Evolutionary conservation across 306 rosid species (phyloP), one percentile per base, ranked within the genome.

Genomic region (Vicia faba): DNA sequence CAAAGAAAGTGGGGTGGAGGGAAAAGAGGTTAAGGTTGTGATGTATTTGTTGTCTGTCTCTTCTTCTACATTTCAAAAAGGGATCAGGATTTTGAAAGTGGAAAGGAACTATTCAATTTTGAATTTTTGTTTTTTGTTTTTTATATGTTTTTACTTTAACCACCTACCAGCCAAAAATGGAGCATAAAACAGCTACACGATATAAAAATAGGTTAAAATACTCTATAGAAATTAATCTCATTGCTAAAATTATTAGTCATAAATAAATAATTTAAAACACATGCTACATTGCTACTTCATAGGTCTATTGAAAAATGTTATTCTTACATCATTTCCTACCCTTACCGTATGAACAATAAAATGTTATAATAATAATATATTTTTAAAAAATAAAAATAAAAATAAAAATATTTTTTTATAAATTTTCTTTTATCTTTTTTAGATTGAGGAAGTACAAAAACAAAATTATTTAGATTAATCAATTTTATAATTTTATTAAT

Each of bases 41-140:
- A 15, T 77, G 72, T 55, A 10, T 55, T 29, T 46, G 20, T 18
- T 26, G 9, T 55, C 5, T 55, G 61, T 26, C 38, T 55, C 38
- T 31, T 51, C 14, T 51, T 73, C 58, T 11, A 71, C 53, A 43
- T 43, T 71, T 64, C 45, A 19, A 64, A 77, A 65, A 51, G 59
- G 50, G 2, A 38, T 65, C 59, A 71, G 44, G 59, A 65, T 65
- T 65, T 71, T 58, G 51, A 71, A 77, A 71, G 66, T 60, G 54
- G 35, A 58, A 18, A 10, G 11, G 26, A 5, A 29, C 39, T 68
- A 54, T 59, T 60, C 64, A 43, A 78, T 5, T 19, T 50, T 50
- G 56, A 48, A 15, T 48, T 48, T 46, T 48, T 50, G 16, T 48
- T 48, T 0, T 14, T n/a, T 16, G 16, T 1, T 48, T 8, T 48